Percentiles rank a stretch among this genome's conserved stretches.
phyloP scores from a whole-genome alignment of 2,329 filamentous ascomycete genomes.

The Nemania sp. region DNA sequence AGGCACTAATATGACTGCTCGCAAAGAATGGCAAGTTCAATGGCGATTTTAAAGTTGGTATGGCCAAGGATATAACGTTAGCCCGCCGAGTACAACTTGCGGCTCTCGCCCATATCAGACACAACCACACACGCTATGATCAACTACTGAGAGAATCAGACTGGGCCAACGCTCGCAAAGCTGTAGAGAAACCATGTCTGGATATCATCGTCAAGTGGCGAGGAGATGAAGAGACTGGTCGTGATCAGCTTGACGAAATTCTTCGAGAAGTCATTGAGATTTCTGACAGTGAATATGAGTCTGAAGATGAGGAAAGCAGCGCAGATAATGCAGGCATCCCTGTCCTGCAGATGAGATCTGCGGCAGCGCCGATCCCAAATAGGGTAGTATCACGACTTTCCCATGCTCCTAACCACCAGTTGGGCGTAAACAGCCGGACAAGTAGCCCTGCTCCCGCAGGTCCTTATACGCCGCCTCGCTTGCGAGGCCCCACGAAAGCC shows the following conservation, averaged over 20 bases:
- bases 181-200: conserved; percentile 63
- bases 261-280: conserved; percentile 68
- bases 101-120: conserved; percentile 67
- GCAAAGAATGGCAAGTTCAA: conserved; percentile 54
- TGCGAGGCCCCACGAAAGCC: conserved; percentile 31
- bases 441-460: conserved; percentile 24
- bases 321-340: conserved; percentile 26
- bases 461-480: conserved; percentile 28
- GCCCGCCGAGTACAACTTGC: conserved; percentile 67
- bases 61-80: conserved; percentile 58
- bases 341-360: conserved; percentile 14
- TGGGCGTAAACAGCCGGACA: conserved; percentile 13
- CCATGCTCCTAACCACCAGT: conserved; percentile 6
- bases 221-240: conserved; percentile 69
- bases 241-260: conserved; percentile 69
- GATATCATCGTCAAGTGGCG: conserved; percentile 72
- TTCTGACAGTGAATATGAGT: conserved; percentile 58
- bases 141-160: conserved; percentile 59
- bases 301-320: conserved; percentile 39
- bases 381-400: conserved; percentile 16
- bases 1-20: conserved; percentile 20
- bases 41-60: conserved; percentile 60
- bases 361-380: conserved; percentile 4
- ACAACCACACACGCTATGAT: conserved; percentile 69
- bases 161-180: conserved; percentile 63